These are phyloP conservation scores for Dendrobium chrysotoxum DNA, from an alignment of 106 monocot genomes.

Conservation along the genomic window DNA sequence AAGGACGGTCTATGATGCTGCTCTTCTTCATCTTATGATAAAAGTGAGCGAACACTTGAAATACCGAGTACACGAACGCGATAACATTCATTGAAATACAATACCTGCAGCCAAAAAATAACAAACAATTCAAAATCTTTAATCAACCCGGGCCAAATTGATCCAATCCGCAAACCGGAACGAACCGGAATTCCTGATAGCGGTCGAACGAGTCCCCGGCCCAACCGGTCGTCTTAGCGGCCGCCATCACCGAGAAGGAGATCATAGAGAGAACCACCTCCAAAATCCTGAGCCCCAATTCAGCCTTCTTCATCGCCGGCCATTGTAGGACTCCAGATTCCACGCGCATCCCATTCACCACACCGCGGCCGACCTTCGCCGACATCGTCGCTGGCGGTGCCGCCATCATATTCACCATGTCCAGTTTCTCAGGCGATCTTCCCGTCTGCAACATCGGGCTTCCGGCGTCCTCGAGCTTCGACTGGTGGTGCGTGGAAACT, in stretches of 20 bases:
- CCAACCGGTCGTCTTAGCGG: slow-evolving; percentile 78
- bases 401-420: slow-evolving; percentile 1
- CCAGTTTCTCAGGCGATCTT: slow-evolving; percentile 10
- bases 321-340: slow-evolving; percentile 20
- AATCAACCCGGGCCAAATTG: not conserved
- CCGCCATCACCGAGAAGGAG: slow-evolving; percentile 79
- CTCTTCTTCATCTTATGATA: slow-evolving; percentile 29
- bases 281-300: slow-evolving; percentile 41
- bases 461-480: slow-evolving; percentile 1
- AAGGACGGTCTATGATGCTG: slow-evolving; percentile 31
- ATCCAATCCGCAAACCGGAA: not conserved
- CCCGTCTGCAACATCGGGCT: not conserved
- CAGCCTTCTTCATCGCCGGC: slow-evolving; percentile 24
- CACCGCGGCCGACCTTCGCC: slow-evolving; percentile 13
- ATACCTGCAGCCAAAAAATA: slow-evolving; percentile 36
- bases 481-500: not conserved
- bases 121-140: not conserved
- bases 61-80: slow-evolving; percentile 57
- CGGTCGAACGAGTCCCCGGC: slow-evolving; percentile 85
- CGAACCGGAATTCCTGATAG: slow-evolving; percentile 53
- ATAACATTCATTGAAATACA: slow-evolving; percentile 56
- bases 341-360: slow-evolving; percentile 11
- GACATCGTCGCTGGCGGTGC: not conserved
- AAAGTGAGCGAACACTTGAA: slow-evolving; percentile 42
- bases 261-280: slow-evolving; percentile 43